Conservation (phyloP, 805 yeast species). For the Kodamaea neixiangensis region DNA sequence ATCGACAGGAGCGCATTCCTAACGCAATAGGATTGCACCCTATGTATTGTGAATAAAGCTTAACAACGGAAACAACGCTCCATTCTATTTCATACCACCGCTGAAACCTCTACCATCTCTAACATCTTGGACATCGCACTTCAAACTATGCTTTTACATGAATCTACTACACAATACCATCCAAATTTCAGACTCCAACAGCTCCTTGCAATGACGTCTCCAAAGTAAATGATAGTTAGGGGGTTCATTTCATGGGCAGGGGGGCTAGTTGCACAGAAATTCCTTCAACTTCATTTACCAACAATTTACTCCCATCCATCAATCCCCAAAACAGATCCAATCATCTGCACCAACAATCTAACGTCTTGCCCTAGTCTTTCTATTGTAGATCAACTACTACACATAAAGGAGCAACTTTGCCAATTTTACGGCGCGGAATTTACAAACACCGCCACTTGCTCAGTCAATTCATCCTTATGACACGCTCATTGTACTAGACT, state of each 20-base stretch:
- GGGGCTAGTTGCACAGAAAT: not conserved
- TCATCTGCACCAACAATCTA: not conserved
- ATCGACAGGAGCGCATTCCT: not conserved
- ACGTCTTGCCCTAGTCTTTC: not conserved
- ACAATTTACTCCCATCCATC: not conserved
- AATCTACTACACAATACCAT: not conserved
- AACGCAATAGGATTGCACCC: not conserved
- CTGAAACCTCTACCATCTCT: not conserved
- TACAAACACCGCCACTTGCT: too few species aligned
- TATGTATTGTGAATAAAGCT: not conserved
- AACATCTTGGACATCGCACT: not conserved
- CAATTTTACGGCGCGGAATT: too few species aligned
- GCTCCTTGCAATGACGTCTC: not conserved
- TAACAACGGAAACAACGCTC: not conserved
- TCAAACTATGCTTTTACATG: not conserved
- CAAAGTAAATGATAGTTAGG: not conserved
- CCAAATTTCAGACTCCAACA: not conserved
- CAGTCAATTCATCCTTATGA: not conserved
- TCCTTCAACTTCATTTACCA: not conserved
- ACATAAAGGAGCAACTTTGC: too few species aligned
- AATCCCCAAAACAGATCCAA: not conserved
- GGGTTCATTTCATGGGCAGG: not conserved
- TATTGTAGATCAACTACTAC: not conserved
- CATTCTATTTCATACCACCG: not conserved
- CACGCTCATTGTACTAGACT: not conserved